Evolutionary conservation across 805 yeast species (phyloP).

Genomic region (Wickerhamiella qilinensis): DNA sequence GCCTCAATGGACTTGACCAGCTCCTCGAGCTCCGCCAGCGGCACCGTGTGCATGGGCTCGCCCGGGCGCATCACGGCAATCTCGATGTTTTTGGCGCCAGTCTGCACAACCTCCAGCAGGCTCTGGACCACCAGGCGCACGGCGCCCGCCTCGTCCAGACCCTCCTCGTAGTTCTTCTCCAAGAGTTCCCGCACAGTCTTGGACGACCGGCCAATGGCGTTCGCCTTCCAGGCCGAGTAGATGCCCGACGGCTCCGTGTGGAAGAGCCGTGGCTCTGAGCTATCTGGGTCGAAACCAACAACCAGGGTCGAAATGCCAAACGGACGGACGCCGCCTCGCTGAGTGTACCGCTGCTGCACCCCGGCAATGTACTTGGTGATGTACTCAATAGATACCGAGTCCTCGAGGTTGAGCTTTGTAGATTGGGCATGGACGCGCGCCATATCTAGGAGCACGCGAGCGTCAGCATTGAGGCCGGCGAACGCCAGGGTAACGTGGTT

Average conservation of each 20-base stretch:
- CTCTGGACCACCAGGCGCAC: constrained; percentile 71
- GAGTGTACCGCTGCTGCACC: constrained; percentile 91
- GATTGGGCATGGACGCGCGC: constrained; percentile 96
- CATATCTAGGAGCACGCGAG: constrained; percentile 82
- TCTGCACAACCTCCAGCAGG: constrained; percentile 88
- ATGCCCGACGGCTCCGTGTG: constrained; percentile 98
- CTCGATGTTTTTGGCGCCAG: constrained; percentile 94
- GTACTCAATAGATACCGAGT: constrained; percentile 81
- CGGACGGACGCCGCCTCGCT: constrained; percentile 96
- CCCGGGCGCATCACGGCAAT: constrained; percentile 72
- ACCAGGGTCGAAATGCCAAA: constrained; percentile 91
- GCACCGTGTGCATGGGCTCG: constrained; percentile 37
- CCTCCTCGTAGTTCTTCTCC: constrained; percentile 65
- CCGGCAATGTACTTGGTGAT: constrained; percentile 94
- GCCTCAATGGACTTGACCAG: constrained; percentile 72
- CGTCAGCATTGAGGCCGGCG: constrained; percentile 98
- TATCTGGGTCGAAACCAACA: constrained; percentile 89
- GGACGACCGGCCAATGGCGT: constrained; percentile 86
- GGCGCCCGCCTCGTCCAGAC: constrained; percentile 51
- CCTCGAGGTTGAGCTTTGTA: constrained; percentile 84
- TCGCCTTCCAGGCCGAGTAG: constrained; percentile 95
- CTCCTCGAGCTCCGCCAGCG: constrained; percentile 54
- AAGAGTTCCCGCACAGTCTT: constrained; percentile 91
- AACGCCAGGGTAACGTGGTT: constrained; percentile 82
- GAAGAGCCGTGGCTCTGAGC: constrained; percentile 62